Conservation (phyloP, 805 yeast species). For the Wickerhamiella kazuoi region DNA sequence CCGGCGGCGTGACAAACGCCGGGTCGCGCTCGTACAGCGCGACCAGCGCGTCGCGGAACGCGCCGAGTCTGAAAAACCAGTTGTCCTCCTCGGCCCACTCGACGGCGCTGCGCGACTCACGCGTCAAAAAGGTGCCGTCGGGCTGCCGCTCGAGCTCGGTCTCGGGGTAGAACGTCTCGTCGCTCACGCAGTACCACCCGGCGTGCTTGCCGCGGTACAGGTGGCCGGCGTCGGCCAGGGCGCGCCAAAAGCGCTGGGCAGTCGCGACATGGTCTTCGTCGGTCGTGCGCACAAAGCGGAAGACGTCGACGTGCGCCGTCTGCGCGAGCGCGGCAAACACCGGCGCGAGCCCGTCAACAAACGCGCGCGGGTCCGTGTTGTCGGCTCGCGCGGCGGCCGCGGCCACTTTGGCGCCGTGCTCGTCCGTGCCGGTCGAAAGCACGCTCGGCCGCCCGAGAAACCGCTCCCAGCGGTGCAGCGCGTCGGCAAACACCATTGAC, state of each 20-base stretch:
- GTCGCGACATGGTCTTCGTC: slow-evolving; percentile 57
- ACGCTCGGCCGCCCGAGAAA: slow-evolving; percentile 30
- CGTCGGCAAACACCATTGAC: slow-evolving; percentile 72
- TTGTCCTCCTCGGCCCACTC: slow-evolving; percentile 61
- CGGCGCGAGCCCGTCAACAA: slow-evolving; percentile 52
- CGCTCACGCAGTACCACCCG: slow-evolving; percentile 93
- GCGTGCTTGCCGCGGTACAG: slow-evolving; percentile 70
- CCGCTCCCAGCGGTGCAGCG: slow-evolving; percentile 52
- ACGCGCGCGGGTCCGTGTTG: slow-evolving; percentile 37
- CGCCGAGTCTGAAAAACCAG: slow-evolving; percentile 63
- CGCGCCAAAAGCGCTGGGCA: slow-evolving; percentile 54
- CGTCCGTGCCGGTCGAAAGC: slow-evolving; percentile 88
- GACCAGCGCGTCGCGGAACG: slow-evolving; percentile 39
- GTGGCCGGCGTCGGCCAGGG: slow-evolving; percentile 38
- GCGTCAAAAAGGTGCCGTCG: slow-evolving; percentile 21
- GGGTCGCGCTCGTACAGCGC: slow-evolving; percentile 32
- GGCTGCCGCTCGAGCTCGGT: slow-evolving; percentile 37
- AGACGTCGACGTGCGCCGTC: slow-evolving; percentile 38
- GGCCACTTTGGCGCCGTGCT: slow-evolving; percentile 88
- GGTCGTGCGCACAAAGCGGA: slow-evolving; percentile 80
- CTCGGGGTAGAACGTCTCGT: slow-evolving; percentile 86
- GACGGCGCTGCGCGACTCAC: slow-evolving; percentile 65
- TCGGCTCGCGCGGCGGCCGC: slow-evolving; percentile 47
- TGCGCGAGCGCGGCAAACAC: slow-evolving; percentile 50
- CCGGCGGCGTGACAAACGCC: slow-evolving; percentile 46